Conservation (phyloP, 1,139 yeast species). For the Candida sanyaensis region DNA sequence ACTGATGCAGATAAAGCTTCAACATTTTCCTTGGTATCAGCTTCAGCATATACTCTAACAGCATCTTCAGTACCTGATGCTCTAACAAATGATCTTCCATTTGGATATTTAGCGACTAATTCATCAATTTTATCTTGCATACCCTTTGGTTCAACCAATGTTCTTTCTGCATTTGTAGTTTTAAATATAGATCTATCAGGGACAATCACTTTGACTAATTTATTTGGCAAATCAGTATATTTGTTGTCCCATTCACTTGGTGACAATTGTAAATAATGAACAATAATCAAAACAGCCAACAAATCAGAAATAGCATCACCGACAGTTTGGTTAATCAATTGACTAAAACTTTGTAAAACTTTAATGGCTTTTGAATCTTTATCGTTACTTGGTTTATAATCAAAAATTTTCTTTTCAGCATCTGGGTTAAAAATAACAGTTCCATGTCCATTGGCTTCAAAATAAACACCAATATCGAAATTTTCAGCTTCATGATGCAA, state of each 20-base stretch:
- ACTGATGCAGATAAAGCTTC: slow-evolving; percentile 35
- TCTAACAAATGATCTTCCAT: slow-evolving; percentile 89
- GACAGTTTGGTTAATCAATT: slow-evolving; percentile 89
- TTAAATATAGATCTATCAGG: slow-evolving; percentile 76
- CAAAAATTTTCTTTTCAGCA: slow-evolving; percentile 41
- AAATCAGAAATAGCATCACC: slow-evolving; percentile 96
- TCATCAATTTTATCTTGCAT: slow-evolving; percentile 74
- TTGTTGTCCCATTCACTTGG: slow-evolving; percentile 76
- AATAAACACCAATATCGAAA: slow-evolving; percentile 89
- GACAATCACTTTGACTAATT: slow-evolving; percentile 77
- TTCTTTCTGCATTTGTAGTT: slow-evolving; percentile 91
- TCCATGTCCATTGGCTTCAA: slow-evolving; percentile 99
- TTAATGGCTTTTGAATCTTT: slow-evolving; percentile 44
- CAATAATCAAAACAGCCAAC: slow-evolving; percentile 69
- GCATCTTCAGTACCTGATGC: slow-evolving; percentile 99
- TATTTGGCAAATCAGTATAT: slow-evolving; percentile 86
- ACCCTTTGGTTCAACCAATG: slow-evolving; percentile 73
- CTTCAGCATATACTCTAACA: slow-evolving; percentile 94
- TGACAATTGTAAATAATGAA: slow-evolving; percentile 52
- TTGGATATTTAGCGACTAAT: slow-evolving; percentile 54
- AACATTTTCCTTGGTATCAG: slow-evolving; percentile 45
- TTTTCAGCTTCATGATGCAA: slow-evolving; percentile 85
- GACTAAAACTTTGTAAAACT: slow-evolving; percentile 57
- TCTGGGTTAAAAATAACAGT: slow-evolving; percentile 79
- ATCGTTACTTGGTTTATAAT: slow-evolving; percentile 23